Base-by-base conservation (phyloP, 2,329 filamentous ascomycete genomes). In the Drechslerella coelobrocha region DNA sequence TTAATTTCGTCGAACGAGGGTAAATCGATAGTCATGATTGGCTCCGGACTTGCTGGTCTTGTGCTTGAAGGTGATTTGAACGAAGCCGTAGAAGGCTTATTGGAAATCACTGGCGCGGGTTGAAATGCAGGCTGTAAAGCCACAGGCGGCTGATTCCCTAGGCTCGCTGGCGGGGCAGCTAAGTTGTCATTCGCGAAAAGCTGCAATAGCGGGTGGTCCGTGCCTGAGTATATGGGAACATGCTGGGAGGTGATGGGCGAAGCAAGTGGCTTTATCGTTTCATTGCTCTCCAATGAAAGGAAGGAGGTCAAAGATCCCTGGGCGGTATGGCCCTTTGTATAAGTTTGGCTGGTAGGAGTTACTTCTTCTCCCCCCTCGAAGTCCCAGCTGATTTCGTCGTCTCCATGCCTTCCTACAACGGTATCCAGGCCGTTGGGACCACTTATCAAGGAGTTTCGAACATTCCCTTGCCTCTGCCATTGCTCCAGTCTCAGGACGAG, bases 381-480 rank as follows among this genome's bases (percentile, higher is more conserved):
- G 39, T 72, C 68, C 68, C 68, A 72, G 17, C 55, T 72, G 29
- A 72, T 65, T 17, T 66, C 61, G 19, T 72, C 55, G 2, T 34
- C 29, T 55, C 31, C 27, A 45, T 57, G 41, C 5, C 56, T 43
- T 55, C 53, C 53, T 17, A 29, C 39, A 14, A 72, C 14, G 1
- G 59, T 56, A 59, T 65, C 61, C 17, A 72, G 37, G 12, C 56
- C 68, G 17, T 56, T 63, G 8, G 68, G 68, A 12, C 68, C 68
- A 19, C 61, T 55, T 41, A 72, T 66, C 10, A 76, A 73, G 2
- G 73, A 75, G 24, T 74, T 72, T 29, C 75, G 60, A 6, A 76
- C 73, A 12, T 75, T 75, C 24, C 75, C 75, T 39, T 72, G 68
- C 24, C 55, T 71, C 41, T 74, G 73, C 75, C 75, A 76, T 14